Evolutionary conservation across 2,329 filamentous ascomycete genomes (phyloP).

Genomic region (Colletotrichum chrysophilum): DNA sequence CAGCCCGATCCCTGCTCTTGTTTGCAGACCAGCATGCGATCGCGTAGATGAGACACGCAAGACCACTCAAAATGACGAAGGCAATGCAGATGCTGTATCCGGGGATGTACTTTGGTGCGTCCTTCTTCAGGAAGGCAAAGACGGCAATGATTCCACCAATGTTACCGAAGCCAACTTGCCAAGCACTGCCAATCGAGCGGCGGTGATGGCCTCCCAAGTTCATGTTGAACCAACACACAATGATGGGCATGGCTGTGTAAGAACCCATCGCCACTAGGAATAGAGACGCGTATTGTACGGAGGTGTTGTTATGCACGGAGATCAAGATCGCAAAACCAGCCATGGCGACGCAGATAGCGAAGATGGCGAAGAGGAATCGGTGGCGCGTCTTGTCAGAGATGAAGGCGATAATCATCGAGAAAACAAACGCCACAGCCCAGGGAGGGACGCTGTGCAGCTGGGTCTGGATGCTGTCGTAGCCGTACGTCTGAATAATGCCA

Average conservation of each 20-base stretch:
- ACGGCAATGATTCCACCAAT: constrained; percentile 81
- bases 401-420: constrained; percentile 77
- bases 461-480: constrained; percentile 63
- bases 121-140: constrained; percentile 69
- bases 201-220: constrained; percentile 77
- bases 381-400: constrained; percentile 75
- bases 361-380: constrained; percentile 75
- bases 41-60: constrained; percentile 66
- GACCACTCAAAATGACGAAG: constrained; percentile 72
- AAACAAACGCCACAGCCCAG: constrained; percentile 74
- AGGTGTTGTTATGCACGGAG: constrained; percentile 68
- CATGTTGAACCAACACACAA: constrained; percentile 85
- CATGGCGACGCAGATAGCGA: constrained; percentile 72
- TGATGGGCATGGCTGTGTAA: constrained; percentile 89
- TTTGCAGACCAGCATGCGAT: constrained; percentile 66
- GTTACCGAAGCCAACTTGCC: constrained; percentile 82
- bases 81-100: constrained; percentile 81
- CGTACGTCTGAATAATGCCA: constrained; percentile 71
- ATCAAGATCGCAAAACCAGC: constrained; percentile 79
- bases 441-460: constrained; percentile 64
- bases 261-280: constrained; percentile 82
- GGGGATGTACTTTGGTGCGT: constrained; percentile 71
- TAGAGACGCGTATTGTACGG: constrained; percentile 77
- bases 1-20: constrained; percentile 55
- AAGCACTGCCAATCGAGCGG: constrained; percentile 73